phyloP scores from a whole-genome alignment of 1,284 basidiomycete genomes.

The Schizophyllum amplum region DNA sequence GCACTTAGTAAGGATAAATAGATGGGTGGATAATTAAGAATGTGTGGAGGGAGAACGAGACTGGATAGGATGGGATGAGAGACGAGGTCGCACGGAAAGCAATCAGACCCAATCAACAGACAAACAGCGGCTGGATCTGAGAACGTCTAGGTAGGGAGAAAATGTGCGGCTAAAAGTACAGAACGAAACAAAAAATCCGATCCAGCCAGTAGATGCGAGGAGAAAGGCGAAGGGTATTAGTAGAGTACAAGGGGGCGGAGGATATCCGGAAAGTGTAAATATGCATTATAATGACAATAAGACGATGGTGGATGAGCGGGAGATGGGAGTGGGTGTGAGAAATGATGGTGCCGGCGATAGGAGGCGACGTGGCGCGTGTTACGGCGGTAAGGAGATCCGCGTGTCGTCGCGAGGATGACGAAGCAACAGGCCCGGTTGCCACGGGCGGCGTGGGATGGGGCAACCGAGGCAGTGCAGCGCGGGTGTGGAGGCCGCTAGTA shows the following conservation, averaged over 20 bases:
- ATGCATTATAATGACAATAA: slow-evolving; percentile 68
- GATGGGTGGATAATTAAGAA: neutral
- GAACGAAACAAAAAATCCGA: neutral
- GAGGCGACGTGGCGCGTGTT: too few species aligned
- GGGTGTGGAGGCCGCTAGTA: too few species aligned
- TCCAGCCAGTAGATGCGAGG: slow-evolving; percentile 21
- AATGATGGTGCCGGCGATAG: too few species aligned
- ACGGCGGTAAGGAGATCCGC: too few species aligned
- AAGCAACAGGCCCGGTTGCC: too few species aligned
- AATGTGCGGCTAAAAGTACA: slow-evolving; percentile 41
- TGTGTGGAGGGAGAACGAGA: neutral
- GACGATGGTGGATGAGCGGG: neutral
- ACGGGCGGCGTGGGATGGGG: too few species aligned
- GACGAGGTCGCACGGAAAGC: neutral
- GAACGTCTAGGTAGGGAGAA: slow-evolving; percentile 4
- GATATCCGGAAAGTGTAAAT: slow-evolving; percentile 42
- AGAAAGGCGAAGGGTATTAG: slow-evolving; percentile 1
- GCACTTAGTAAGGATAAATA: neutral
- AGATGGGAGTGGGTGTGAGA: neutral
- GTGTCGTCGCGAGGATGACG: too few species aligned
- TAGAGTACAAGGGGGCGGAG: slow-evolving; percentile 8
- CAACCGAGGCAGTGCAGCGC: too few species aligned
- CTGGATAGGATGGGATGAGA: neutral
- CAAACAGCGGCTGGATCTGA: neutral
- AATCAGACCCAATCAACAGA: neutral